Base-by-base conservation (phyloP, 106 monocot genomes). In the Acanthochlamys bracteata region DNA sequence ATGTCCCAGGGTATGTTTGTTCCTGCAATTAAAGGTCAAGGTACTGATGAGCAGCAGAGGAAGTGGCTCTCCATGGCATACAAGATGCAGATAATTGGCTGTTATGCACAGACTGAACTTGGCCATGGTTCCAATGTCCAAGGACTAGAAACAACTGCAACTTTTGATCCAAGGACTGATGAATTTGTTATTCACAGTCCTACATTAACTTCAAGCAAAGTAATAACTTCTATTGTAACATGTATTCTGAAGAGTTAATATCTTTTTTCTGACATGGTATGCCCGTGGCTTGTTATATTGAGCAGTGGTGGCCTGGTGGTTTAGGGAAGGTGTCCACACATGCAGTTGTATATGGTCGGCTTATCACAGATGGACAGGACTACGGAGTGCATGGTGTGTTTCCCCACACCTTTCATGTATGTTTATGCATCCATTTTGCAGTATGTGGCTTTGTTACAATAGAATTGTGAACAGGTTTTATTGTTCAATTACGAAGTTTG, bases 271-370 rank as follows among this genome's bases (percentile, higher is more conserved):
- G 7, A 20, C 10, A 22, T 10, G 14, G 45, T 46, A 46, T 46
- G 45, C 45, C 20, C 54, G 54, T 11, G 41, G 20, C 23, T 43
- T 13, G 25, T 45, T 13, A 49, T 64, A 57, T 13, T 79, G 20
- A 40, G 40, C 75, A 98, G 96, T 98, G 96, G 96, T 98, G 96
- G 96, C 96, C 96, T 73, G 96, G 96, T 72, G 96, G 91, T 21
- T 75, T 98, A 59, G 96, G 96, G 4, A 98, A 98, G 75, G 63
- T 72, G 55, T 91, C 96, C 55, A 98, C 96, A 42, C 96, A 98
- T 86, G 96, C 83, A 57, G 63, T 83, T 76, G 76, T 92, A 65
- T 98, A 80, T 79, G 96, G 91, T 23, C 91, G 84, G 52, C 81
- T 98, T 16, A 81, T 92, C 19, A 83, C 80, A 16, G 80, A 88